A percentile compares a stretch with the other conserved stretches of the same genome.
Evolutionary conservation across 495 filamentous ascomycete genomes (phyloP).

Genomic region (Hypoxylon rickii): DNA sequence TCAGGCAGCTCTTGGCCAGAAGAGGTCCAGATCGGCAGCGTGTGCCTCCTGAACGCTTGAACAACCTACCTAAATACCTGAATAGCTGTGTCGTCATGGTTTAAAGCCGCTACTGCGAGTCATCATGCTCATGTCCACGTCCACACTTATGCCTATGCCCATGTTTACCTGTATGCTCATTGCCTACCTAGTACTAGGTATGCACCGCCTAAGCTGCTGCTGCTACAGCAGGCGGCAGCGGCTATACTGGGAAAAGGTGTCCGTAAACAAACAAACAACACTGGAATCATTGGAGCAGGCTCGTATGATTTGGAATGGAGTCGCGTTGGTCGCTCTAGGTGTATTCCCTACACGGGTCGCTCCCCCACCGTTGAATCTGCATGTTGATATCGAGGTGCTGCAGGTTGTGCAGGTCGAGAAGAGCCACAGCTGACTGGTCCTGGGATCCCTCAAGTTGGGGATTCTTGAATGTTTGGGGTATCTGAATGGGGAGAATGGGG

Average conservation of each 20-base stretch:
- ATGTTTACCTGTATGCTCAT: no score
- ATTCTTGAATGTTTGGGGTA: no score
- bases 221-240: slow-evolving; percentile 15
- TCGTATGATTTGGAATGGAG: slow-evolving; percentile 30
- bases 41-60: slow-evolving; percentile 7
- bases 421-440: no score
- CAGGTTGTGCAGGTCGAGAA: no score
- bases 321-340: background rate
- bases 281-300: background rate
- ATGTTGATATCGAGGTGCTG: slow-evolving; percentile 6
- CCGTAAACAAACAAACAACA: slow-evolving; percentile 23
- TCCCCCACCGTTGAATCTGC: background rate
- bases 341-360: background rate
- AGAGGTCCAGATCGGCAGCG: slow-evolving; percentile 18
- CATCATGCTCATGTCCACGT: slow-evolving; percentile 36
- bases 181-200: no score
- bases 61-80: background rate
- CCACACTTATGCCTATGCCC: no score
- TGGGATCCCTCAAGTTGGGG: no score
- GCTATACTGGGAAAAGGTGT: slow-evolving; percentile 17
- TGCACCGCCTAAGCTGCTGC: no score
- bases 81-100: slow-evolving; percentile 11
- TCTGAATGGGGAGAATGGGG: no score
- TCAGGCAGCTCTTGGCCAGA: slow-evolving; percentile 9
- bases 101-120: slow-evolving; percentile 28